A percentile compares a stretch with the other conserved stretches of the same genome.
Conservation (phyloP, 768 basidiomycete genomes). For the Psilocybe cyanescens region DNA sequence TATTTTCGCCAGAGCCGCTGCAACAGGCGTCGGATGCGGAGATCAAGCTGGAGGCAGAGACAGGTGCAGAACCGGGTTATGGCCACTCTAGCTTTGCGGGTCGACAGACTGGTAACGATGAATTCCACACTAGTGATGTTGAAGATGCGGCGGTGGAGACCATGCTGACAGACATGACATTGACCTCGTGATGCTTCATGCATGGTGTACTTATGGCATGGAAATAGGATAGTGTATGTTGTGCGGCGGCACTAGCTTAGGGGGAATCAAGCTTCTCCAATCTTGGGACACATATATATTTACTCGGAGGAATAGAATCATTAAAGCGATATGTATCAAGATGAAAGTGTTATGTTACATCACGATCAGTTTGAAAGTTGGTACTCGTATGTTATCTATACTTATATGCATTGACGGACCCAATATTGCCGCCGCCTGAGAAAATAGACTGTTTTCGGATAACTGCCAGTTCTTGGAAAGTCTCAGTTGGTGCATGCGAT, state of each 20-base stretch:
- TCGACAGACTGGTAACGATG: conserved; percentile 2
- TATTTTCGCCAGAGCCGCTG: conserved; percentile 3
- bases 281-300: neutral
- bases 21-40: conserved; percentile 3
- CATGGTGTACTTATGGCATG: neutral
- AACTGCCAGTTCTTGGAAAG: conserved; percentile 21
- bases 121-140: conserved; percentile 19
- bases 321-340: neutral
- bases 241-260: neutral
- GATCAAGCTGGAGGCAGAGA: conserved; percentile 15
- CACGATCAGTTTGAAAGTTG: neutral
- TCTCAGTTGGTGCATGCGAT: conserved; percentile 20
- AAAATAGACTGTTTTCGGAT: conserved; percentile 19
- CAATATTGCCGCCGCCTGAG: conserved; percentile 15
- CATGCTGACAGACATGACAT: conserved; percentile 26
- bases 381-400: neutral
- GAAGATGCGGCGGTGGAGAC: conserved; percentile 29
- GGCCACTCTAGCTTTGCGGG: neutral
- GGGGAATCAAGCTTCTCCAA: neutral
- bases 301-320: neutral
- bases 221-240: neutral
- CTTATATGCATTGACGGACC: neutral
- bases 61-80: conserved; percentile 6
- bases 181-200: conserved; percentile 8
- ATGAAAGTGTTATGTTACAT: neutral